These are phyloP conservation scores for Ustilago vetiveriae DNA, from an alignment of 1,284 basidiomycete species.

Conservation along the genomic window DNA sequence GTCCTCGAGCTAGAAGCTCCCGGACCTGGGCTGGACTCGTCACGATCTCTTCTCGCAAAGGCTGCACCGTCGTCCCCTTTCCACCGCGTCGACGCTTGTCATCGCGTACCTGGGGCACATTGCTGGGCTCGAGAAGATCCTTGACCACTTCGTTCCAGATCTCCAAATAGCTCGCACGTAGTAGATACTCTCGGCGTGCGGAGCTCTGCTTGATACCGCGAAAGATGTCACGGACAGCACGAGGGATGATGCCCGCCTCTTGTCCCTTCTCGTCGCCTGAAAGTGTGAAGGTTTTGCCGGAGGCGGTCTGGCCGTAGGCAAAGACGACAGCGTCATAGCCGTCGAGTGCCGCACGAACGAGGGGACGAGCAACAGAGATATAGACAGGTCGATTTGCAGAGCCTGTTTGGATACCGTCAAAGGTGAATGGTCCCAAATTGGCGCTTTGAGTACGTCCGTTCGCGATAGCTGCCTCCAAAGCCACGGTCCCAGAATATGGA, in stretches of 20 bases:
- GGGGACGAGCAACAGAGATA: conserved; percentile 80
- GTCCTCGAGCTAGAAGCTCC: conserved; percentile 84
- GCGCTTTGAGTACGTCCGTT: conserved; percentile 39
- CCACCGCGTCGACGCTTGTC: conserved; percentile 43
- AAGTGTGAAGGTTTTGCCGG: conserved; percentile 58
- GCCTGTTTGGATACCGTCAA: conserved; percentile 80
- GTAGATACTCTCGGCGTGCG: conserved; percentile 80
- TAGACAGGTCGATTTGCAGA: conserved; percentile 87
- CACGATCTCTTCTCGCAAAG: conserved; percentile 88
- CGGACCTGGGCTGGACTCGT: conserved; percentile 85
- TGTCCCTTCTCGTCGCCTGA: conserved; percentile 69
- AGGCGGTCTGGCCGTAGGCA: conserved; percentile 68
- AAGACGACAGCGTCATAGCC: conserved; percentile 64
- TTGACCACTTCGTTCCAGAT: conserved; percentile 95
- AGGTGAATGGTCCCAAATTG: conserved; percentile 50
- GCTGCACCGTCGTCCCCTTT: conserved; percentile 71
- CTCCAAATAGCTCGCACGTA: conserved; percentile 85
- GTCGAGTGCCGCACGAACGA: conserved; percentile 72
- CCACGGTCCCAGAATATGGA: conserved; percentile 33
- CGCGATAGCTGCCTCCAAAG: conserved; percentile 48
- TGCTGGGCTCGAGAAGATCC: conserved; percentile 82
- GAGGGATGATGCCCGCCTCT: conserved; percentile 62
- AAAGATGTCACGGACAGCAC: conserved; percentile 64
- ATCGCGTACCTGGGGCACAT: conserved; percentile 67
- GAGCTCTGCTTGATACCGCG: conserved; percentile 67